Base-by-base conservation (phyloP, 768 basidiomycete species). In the Leccinum broughii region DNA sequence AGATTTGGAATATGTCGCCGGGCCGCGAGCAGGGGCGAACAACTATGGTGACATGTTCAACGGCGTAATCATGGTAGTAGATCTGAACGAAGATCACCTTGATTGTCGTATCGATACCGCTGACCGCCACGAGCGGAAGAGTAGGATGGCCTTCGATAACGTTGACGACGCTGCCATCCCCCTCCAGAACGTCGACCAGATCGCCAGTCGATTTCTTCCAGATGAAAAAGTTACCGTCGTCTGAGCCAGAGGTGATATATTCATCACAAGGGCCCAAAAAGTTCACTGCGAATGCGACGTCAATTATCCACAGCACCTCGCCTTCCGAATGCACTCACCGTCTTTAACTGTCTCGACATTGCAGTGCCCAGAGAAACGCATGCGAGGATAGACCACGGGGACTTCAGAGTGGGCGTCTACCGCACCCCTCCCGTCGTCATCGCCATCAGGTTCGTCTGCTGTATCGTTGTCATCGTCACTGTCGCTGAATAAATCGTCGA, bases 281-380 rank as follows among this genome's bases (percentile, higher is more conserved):
- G 71, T 92, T 95, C 39, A 93, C 93, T 93, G 60, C 1, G 59
- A 58, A 58, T 17, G n/a, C 54, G 26, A 7, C 24, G 11, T 28
- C 28, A 28, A 28, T 28, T 28, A 28, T 28, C 8, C 28, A 28
- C 28, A 28, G 28, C 28, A 1, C 28, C 28, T 49, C 20, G 20
- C 51, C 22, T 44, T 34, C 20, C 22, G 17, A 22, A 11, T 50
- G 44, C 20, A 69, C 86, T 67, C 63, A 88, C 93, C 92, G 70
- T 95, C 93, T 73, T 96, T 96, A 46, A 93, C 82, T 0, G 94
- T 96, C 62, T 85, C 85, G 1, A 90, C 77, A 68, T 95, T 96
- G 57, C 87, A 84, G 34, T 86, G 84, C 14, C 93, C 93, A 41
- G 72, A 69, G 72, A 81, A 95, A 15, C 82, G 81, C 61, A 71